These are phyloP conservation scores for Aegilops bicornis DNA, from an alignment of 176 grass and related monocot genomes.

Conservation along the genomic window DNA sequence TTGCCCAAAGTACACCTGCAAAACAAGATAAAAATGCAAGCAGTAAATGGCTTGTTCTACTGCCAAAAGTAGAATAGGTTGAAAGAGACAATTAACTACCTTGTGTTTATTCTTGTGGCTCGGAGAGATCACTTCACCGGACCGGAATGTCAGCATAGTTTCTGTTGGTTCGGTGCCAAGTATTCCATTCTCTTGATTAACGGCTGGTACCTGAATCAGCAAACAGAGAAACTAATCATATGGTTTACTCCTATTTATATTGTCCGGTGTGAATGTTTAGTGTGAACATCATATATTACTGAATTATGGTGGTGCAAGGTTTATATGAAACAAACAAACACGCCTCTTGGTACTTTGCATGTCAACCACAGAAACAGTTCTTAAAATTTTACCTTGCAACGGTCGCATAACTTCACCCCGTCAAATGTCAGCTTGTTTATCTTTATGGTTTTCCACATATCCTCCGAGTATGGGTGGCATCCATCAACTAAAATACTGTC, in stretches of 20 bases:
- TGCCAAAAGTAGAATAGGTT: background rate
- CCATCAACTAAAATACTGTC: constrained; percentile 86
- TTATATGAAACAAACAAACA: background rate
- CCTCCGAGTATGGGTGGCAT: constrained; percentile 80
- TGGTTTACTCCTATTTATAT: background rate
- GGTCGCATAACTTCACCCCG: constrained; percentile 76
- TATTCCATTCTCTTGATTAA: constrained; percentile 70
- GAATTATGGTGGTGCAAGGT: background rate
- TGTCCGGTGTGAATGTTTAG: background rate
- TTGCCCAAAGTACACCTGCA: constrained; percentile 79
- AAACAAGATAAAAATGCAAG: background rate
- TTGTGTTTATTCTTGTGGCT: constrained; percentile 57
- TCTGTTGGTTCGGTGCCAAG: constrained; percentile 62
- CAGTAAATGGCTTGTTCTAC: background rate
- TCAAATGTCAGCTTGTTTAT: constrained; percentile 74
- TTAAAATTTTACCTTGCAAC: constrained; percentile 74
- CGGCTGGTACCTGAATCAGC: constrained; percentile 61
- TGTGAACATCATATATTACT: background rate
- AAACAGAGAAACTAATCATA: constrained; percentile 4
- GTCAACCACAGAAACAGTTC: background rate
- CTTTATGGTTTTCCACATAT: constrained; percentile 82
- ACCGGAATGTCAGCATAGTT: constrained; percentile 76
- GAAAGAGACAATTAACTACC: constrained; percentile 30
- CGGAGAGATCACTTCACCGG: constrained; percentile 52
- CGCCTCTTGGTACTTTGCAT: background rate